phyloP scores from a whole-genome alignment of 2,329 filamentous ascomycete genomes.

The Verticillium dahliae region DNA sequence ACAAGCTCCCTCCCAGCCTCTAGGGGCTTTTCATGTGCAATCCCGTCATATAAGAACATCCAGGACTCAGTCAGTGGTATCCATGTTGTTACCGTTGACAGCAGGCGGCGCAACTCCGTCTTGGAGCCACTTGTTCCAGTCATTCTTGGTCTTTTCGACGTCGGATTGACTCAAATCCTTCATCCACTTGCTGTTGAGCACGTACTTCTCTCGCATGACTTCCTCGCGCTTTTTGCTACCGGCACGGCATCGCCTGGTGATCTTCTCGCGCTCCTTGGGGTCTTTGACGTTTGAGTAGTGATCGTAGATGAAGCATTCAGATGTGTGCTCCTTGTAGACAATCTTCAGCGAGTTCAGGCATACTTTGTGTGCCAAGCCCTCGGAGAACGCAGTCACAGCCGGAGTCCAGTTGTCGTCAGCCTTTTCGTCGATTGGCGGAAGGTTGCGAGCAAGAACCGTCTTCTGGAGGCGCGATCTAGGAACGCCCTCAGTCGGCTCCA shows the following conservation, averaged over 20 bases:
- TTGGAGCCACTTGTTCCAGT: constrained; percentile 47
- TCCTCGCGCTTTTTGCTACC: constrained; percentile 57
- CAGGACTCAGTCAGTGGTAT: constrained; percentile 12
- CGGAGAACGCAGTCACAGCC: constrained; percentile 55
- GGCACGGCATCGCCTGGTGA: constrained; percentile 45
- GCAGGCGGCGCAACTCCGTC: constrained; percentile 35
- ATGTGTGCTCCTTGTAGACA: constrained; percentile 64
- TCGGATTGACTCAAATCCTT: constrained; percentile 73
- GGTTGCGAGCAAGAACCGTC: constrained; percentile 64
- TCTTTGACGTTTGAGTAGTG: constrained; percentile 51
- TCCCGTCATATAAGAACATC: not conserved
- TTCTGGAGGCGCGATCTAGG: constrained; percentile 58
- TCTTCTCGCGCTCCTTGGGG: constrained; percentile 54
- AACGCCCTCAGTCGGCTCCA: constrained; percentile 81
- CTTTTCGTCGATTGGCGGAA: constrained; percentile 55
- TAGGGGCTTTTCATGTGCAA: not conserved
- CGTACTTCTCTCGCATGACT: constrained; percentile 71
- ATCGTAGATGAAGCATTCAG: constrained; percentile 68
- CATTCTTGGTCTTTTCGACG: constrained; percentile 67
- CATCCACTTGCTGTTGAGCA: constrained; percentile 75
- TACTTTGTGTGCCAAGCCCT: constrained; percentile 66
- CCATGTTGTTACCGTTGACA: constrained; percentile 18
- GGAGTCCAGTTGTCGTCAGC: constrained; percentile 57
- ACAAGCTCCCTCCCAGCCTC: not conserved
- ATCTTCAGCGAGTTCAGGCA: constrained; percentile 75